phyloP scores from a whole-genome alignment of 148 eudicot species.

The Heliosperma pusillum region DNA sequence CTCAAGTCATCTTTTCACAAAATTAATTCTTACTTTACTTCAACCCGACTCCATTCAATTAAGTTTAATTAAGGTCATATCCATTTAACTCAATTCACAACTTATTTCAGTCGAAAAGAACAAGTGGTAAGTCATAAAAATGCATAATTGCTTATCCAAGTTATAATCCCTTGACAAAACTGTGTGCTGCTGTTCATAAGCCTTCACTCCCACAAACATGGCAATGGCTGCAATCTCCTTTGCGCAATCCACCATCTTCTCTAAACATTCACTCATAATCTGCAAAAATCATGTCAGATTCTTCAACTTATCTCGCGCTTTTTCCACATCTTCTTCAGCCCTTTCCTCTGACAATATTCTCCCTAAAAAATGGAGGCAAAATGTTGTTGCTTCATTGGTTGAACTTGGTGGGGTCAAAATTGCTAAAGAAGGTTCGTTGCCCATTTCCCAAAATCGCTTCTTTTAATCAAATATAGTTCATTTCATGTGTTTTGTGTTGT shows the following conservation, averaged over 20 bases:
- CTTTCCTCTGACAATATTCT: conserved; percentile 19
- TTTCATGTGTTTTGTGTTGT: not conserved
- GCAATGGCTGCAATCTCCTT: conserved; percentile 35
- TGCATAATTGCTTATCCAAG: not conserved
- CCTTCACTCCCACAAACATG: conserved; percentile 2
- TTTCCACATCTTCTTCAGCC: conserved; percentile 39
- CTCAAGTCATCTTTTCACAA: no score
- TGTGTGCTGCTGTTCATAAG: not conserved
- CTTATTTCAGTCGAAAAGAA: no score
- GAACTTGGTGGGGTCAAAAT: conserved; percentile 69
- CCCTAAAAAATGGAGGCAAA: conserved; percentile 41
- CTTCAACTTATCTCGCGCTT: conserved; percentile 28
- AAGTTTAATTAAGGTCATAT: no score
- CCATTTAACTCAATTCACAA: no score
- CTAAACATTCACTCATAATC: conserved; percentile 33
- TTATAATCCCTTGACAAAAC: not conserved
- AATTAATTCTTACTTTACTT: no score
- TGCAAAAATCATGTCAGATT: conserved; percentile 22
- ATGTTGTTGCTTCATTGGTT: conserved; percentile 47
- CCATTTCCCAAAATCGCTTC: conserved; percentile 19
- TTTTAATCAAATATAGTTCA: conserved; percentile 1
- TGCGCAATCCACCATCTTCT: conserved; percentile 40
- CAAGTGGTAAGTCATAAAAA: no score
- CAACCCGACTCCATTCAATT: no score
- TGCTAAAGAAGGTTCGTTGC: conserved; percentile 54